Percentiles rank a stretch among this genome's conserved stretches.
Conservation (phyloP, 2,329 filamentous ascomycete genomes). For the Teratosphaeria zuluensis region DNA sequence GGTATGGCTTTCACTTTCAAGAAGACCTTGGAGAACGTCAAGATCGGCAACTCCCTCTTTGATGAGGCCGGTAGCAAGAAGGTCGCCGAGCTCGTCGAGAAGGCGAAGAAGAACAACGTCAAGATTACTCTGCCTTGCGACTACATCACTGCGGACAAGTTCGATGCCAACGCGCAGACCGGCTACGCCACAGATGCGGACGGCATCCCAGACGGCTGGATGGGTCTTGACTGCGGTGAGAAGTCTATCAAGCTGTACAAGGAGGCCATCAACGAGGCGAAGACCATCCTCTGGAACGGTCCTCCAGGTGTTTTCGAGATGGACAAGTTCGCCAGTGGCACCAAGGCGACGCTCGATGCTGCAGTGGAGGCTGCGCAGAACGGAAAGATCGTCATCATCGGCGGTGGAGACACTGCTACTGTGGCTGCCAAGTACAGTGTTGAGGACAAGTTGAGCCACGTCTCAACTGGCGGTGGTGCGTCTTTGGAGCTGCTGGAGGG, state of each 20-base stretch:
- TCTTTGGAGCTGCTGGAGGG: conserved; percentile 94
- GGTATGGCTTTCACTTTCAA: conserved; percentile 99
- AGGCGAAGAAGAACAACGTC: conserved; percentile 94
- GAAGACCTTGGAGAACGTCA: conserved; percentile 87
- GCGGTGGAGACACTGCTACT: conserved; percentile 94
- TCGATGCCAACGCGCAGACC: conserved; percentile 70
- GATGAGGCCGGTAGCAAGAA: conserved; percentile 92
- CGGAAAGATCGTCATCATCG: conserved; percentile 96
- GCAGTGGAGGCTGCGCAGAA: conserved; percentile 69
- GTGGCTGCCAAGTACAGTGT: conserved; percentile 95
- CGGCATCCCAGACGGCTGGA: conserved; percentile 93
- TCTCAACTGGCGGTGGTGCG: conserved; percentile 92
- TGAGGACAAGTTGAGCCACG: conserved; percentile 95
- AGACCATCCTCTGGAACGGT: conserved; percentile 99
- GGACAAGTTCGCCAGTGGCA: conserved; percentile 84
- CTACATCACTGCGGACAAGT: conserved; percentile 95
- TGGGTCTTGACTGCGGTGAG: conserved; percentile 90
- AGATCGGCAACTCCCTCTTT: conserved; percentile 85
- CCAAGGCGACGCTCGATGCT: conserved; percentile 83
- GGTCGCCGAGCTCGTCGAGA: conserved; percentile 76
- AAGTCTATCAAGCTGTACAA: conserved; percentile 85
- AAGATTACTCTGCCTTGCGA: conserved; percentile 90
- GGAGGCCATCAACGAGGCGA: conserved; percentile 71
- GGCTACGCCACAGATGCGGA: conserved; percentile 75
- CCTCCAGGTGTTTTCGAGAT: conserved; percentile 97